A percentile compares a stretch with the other conserved stretches of the same genome.
phyloP scores from a whole-genome alignment of 164 flowering plant genomes.

The Cinnamomum micranthum region DNA sequence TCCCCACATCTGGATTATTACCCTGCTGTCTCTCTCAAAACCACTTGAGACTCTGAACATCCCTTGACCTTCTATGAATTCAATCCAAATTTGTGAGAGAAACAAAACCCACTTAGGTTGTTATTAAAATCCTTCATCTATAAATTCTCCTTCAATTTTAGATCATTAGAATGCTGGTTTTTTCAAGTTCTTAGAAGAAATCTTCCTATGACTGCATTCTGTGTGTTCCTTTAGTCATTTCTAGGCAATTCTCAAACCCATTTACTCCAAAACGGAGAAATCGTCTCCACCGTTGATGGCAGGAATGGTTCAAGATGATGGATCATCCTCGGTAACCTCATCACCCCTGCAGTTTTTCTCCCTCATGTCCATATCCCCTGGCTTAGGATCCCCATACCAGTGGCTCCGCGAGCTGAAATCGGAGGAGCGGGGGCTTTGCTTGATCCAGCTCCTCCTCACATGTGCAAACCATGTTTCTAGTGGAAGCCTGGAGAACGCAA shows the following conservation, averaged over 20 bases:
- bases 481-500: conserved; percentile 62
- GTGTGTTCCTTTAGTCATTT: conserved; percentile 1
- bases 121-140: not conserved
- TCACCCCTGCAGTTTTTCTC: conserved; percentile 60
- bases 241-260: not conserved
- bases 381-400: conserved; percentile 46
- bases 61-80: not conserved
- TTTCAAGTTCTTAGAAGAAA: not conserved
- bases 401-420: conserved; percentile 65
- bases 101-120: not conserved
- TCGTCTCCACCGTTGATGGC: conserved; percentile 22
- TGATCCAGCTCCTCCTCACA: conserved; percentile 52
- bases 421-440: conserved; percentile 66
- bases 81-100: not conserved
- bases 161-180: not conserved
- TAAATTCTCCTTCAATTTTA: not conserved
- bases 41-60: not conserved
- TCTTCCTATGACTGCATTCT: not conserved
- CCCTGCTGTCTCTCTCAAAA: not conserved
- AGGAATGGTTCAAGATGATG: conserved; percentile 64
- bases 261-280: conserved; percentile 1
- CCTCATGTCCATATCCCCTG: conserved; percentile 49
- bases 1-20: not conserved
- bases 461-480: conserved; percentile 65
- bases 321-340: conserved; percentile 57